Evolutionary conservation across 2,329 filamentous ascomycete genomes (phyloP), one percentile per base, ranked within the genome.

Genomic region (Fusarium protoensiforme): DNA sequence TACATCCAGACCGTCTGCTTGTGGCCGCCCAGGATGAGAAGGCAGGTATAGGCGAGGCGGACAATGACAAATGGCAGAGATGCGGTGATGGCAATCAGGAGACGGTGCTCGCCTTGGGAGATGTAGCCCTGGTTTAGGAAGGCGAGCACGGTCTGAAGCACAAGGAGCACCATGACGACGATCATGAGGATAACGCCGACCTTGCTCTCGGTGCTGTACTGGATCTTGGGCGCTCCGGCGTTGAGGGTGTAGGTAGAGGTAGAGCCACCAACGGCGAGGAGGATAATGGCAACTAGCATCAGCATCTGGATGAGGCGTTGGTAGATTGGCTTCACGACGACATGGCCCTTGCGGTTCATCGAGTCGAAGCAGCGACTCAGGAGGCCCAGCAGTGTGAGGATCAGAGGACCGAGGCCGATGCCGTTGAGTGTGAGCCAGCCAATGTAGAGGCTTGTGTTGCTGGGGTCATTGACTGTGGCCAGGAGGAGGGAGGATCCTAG

Each of bases 61-160:
- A 82, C 80, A 9, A 80, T 53, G 46, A 81, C 77, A 61, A 82
- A 81, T 5, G 81, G 81, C 10, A 82, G 59, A 48, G 80, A 81
- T 29, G 74, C 65, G n/a, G 75, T 58, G 46, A 85, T 80, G 14
- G 80, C 81, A 31, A 88, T 82, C 11, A 91, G 80, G 43, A 91
- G 85, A 18, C 87, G 85, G 69, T 87, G 86, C 78, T 91, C 89
- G n/a, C 89, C 83, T 68, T 88, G 78, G 39, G 83, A 84, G 22
- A 84, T 73, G 43, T 75, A 78, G 63, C 81, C 78, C 39, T 82
- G 82, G 73, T 84, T 84, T 38, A 83, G 78, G 20, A 84, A 64
- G 24, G 80, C 79, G n/a, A 87, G 62, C 29, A 85, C 48, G 6
- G 82, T 78, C 69, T 84, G 67, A 65, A 86, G 79, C 70, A 86